A percentile compares a stretch with the other conserved stretches of the same genome.
Evolutionary conservation across 2,329 filamentous ascomycete genomes (phyloP).

Genomic region (Colletotrichum agaves): DNA sequence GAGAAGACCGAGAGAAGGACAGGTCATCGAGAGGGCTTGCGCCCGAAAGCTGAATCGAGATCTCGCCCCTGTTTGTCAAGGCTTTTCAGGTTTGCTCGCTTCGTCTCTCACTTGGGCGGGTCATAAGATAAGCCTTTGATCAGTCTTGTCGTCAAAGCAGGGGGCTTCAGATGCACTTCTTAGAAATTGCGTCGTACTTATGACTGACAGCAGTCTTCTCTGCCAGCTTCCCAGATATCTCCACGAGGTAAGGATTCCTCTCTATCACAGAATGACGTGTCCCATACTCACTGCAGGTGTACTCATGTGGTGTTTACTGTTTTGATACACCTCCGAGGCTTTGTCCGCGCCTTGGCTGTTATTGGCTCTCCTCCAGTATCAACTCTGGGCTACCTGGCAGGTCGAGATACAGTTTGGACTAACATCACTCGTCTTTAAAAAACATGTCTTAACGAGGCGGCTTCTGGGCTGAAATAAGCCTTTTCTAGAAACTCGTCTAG

Average conservation of each 20-base stretch:
- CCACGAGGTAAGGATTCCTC: not conserved
- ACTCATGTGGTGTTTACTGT: not conserved
- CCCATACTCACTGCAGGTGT: not conserved
- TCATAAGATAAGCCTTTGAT: not conserved
- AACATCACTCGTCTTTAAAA: too few relatives aligned
- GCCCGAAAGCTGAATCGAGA: not conserved
- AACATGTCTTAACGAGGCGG: too few relatives aligned
- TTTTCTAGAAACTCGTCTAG: too few relatives aligned
- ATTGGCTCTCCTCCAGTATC: too few relatives aligned
- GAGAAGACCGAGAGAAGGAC: not conserved
- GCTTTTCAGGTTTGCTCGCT: not conserved
- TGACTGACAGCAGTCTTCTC: not conserved
- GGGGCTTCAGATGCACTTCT: slow-evolving; percentile 1
- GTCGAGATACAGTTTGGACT: too few relatives aligned
- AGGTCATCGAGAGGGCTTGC: not conserved
- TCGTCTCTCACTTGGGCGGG: not conserved
- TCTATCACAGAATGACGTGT: not conserved
- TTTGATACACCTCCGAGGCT: too few relatives aligned
- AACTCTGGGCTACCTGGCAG: too few relatives aligned
- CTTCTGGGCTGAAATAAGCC: too few relatives aligned
- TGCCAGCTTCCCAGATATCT: not conserved
- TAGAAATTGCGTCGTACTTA: not conserved
- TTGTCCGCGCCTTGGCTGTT: too few relatives aligned
- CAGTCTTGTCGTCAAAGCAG: slow-evolving; percentile 4
- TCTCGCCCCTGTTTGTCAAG: not conserved